phyloP scores from a whole-genome alignment of 306 rosid genomes.

The Lablab purpureus region DNA sequence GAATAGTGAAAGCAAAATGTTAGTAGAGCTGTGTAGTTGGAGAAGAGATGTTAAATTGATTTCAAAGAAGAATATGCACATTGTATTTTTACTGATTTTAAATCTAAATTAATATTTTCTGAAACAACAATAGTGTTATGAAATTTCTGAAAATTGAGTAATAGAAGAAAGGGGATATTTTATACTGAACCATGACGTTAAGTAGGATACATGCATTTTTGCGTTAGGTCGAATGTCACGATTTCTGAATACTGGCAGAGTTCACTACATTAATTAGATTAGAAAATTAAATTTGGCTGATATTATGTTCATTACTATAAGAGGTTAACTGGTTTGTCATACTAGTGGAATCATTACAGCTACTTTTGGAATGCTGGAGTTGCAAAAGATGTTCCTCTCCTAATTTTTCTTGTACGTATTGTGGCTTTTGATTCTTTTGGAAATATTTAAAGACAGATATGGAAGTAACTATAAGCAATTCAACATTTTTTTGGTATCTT shows the following conservation, averaged over 20 bases:
- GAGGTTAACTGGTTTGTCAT: constrained; percentile 1
- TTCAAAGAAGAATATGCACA: constrained; percentile 19
- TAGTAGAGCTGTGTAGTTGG: constrained; percentile 22
- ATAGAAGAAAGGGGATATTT: not conserved
- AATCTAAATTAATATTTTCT: too few relatives aligned
- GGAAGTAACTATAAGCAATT: constrained; percentile 18
- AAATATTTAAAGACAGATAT: constrained; percentile 4
- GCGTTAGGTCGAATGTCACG: constrained; percentile 25
- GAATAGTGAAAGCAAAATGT: constrained; percentile 25
- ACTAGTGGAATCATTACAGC: constrained; percentile 8
- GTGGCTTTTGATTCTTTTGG: constrained; percentile 21
- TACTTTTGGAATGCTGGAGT: constrained; percentile 10
- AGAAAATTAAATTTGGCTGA: constrained; percentile 13
- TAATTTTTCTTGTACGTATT: constrained; percentile 26
- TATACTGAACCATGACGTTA: constrained; percentile 22
- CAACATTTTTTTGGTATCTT: not conserved
- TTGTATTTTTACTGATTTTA: too few relatives aligned
- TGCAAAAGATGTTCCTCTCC: constrained; percentile 18
- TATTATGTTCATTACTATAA: constrained; percentile 2
- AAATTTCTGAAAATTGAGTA: constrained; percentile 18
- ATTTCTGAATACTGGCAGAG: not conserved
- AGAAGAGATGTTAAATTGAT: not conserved
- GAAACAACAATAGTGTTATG: not conserved
- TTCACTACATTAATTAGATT: constrained; percentile 5
- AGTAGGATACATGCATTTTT: constrained; percentile 7